These are phyloP conservation scores for Aspergillus egyptiacus DNA, from an alignment of 495 filamentous ascomycete genomes.

Conservation along the genomic window DNA sequence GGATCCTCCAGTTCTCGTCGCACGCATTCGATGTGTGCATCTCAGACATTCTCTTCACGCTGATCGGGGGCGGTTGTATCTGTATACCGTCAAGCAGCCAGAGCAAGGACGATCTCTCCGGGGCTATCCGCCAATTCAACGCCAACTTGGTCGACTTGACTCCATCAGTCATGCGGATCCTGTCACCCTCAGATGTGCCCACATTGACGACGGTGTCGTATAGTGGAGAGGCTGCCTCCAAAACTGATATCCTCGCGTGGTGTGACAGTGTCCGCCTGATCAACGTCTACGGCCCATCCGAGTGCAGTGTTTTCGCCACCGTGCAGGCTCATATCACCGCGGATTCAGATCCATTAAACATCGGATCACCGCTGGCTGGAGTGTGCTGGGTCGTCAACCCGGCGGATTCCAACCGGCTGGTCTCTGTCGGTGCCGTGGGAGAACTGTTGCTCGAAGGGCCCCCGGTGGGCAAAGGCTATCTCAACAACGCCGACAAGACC, in stretches of 20 bases:
- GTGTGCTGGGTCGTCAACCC: background rate
- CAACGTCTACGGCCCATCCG: slow-evolving; percentile 9
- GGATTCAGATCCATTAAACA: background rate
- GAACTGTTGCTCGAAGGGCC: slow-evolving; percentile 45
- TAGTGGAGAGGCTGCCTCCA: slow-evolving; percentile 15
- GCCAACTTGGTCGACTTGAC: slow-evolving; percentile 25
- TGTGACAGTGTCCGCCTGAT: background rate
- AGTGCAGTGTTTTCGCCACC: background rate
- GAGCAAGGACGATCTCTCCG: slow-evolving; percentile 20
- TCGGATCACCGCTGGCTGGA: background rate
- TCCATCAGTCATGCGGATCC: slow-evolving; percentile 20
- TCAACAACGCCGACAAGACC: slow-evolving; percentile 11
- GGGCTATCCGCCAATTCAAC: slow-evolving; percentile 14
- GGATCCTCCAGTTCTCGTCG: slow-evolving; percentile 56
- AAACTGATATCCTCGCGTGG: slow-evolving; percentile 19
- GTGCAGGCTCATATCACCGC: no score
- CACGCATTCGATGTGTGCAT: slow-evolving; percentile 55
- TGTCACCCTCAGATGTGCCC: slow-evolving; percentile 19
- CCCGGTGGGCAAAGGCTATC: slow-evolving; percentile 13
- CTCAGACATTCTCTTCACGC: slow-evolving; percentile 47
- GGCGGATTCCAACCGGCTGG: slow-evolving; percentile 7
- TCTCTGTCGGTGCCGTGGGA: slow-evolving; percentile 37
- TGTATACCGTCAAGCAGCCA: slow-evolving; percentile 33
- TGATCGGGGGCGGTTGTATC: slow-evolving; percentile 31
- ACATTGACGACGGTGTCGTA: slow-evolving; percentile 10